Evolutionary conservation across 2,329 filamentous ascomycete genomes (phyloP).

Genomic region (Talaromyces amestolkiae): DNA sequence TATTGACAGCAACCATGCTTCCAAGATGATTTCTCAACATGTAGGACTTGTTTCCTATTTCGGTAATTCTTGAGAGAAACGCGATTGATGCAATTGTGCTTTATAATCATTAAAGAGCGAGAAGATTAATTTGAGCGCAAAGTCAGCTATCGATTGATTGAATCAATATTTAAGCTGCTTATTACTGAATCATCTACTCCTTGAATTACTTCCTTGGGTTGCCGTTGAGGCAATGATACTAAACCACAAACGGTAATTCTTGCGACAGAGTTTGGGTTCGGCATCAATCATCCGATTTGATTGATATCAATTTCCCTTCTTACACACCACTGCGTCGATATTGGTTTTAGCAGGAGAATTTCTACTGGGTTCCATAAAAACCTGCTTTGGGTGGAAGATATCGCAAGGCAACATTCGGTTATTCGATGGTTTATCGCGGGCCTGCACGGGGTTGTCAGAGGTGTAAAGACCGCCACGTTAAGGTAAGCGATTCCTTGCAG

Average conservation of each 20-base stretch:
- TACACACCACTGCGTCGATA: not conserved
- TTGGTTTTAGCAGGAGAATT: not conserved
- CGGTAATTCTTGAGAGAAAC: constrained; percentile 13
- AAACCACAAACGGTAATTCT: not conserved
- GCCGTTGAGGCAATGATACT: not conserved
- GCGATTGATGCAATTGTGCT: not conserved
- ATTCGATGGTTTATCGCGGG: constrained; percentile 15
- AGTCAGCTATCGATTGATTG: no score
- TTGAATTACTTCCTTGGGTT: not conserved
- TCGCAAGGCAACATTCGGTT: not conserved
- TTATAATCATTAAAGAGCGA: not conserved
- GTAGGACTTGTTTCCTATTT: not conserved
- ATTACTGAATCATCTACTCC: not conserved
- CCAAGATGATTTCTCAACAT: not conserved
- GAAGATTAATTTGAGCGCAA: not conserved
- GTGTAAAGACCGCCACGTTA: constrained; percentile 19
- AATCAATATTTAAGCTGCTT: not conserved
- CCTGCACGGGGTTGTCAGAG: constrained; percentile 17
- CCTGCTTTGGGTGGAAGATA: not conserved
- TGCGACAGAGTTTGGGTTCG: constrained; percentile 4
- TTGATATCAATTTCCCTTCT: not conserved
- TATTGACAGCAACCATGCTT: not conserved
- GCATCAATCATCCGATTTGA: not conserved
- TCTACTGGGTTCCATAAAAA: not conserved
- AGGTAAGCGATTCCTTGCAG: constrained; percentile 3